Percentiles rank a stretch among this genome's conserved stretches.
These are phyloP conservation scores for Ustilago xerochloae DNA, from an alignment of 1,284 basidiomycete species.

Conservation along the genomic window DNA sequence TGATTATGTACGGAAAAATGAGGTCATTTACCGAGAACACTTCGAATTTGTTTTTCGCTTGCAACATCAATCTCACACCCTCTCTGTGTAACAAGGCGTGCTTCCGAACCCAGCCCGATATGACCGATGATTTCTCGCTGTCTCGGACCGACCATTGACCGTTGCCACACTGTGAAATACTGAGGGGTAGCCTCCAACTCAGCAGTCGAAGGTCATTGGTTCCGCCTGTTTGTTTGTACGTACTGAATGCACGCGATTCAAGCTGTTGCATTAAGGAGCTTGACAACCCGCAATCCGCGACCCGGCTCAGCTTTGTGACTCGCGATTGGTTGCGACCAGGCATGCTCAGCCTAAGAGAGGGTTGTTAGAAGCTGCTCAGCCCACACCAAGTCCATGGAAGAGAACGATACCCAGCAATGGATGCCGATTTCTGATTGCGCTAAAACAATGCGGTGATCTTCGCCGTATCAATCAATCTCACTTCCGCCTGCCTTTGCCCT, in stretches of 20 bases:
- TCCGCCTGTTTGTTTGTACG: neutral
- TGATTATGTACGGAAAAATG: neutral
- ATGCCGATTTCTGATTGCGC: too few species aligned
- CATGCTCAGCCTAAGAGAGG: neutral
- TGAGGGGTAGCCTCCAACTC: neutral
- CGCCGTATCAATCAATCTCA: neutral
- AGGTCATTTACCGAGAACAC: conserved; percentile 25
- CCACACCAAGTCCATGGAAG: neutral
- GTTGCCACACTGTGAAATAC: neutral
- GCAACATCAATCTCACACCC: neutral
- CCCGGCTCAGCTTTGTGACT: neutral
- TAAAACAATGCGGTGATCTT: neutral
- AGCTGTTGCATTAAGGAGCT: neutral
- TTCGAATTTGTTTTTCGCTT: conserved; percentile 8
- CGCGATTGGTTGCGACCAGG: neutral
- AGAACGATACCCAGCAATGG: too few species aligned
- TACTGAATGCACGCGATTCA: neutral
- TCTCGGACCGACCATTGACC: too few species aligned
- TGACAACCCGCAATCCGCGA: neutral
- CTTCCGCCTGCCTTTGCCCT: conserved; percentile 40
- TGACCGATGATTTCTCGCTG: too few species aligned
- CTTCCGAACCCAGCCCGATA: neutral
- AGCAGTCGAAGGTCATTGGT: neutral
- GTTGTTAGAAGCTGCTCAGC: neutral
- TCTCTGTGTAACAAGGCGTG: conserved; percentile 2